Evolutionary conservation across 2,329 filamentous ascomycete species (phyloP).

Genomic region (Aspergillus sp.): DNA sequence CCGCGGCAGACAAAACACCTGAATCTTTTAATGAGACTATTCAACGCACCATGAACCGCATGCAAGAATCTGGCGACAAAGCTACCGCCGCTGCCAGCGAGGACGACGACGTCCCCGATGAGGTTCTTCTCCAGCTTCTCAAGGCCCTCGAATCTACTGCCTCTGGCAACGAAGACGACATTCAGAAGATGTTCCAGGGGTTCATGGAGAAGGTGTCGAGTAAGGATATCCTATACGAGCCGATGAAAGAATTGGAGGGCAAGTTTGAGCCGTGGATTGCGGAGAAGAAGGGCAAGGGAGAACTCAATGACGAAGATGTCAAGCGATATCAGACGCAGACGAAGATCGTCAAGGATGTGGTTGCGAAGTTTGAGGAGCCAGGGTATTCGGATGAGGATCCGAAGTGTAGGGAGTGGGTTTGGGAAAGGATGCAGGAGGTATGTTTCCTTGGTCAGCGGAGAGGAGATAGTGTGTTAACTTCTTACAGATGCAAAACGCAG

Average conservation of each 20-base stretch:
- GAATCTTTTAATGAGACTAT: constrained; percentile 88
- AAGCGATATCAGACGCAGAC: constrained; percentile 77
- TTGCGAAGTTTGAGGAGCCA: constrained; percentile 75
- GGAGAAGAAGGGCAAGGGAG: constrained; percentile 59
- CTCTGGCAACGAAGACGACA: constrained; percentile 66
- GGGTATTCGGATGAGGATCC: constrained; percentile 76
- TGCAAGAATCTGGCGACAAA: constrained; percentile 81
- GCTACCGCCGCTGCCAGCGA: constrained; percentile 67
- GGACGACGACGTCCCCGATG: constrained; percentile 62
- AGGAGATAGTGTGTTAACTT: constrained; percentile 7
- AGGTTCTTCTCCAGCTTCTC: constrained; percentile 85
- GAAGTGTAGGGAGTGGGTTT: constrained; percentile 81
- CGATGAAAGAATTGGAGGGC: constrained; percentile 91
- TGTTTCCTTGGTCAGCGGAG: background rate
- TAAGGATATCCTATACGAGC: constrained; percentile 96
- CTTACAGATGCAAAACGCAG: constrained; percentile 86
- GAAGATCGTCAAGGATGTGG: constrained; percentile 73
- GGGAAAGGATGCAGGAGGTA: constrained; percentile 97
- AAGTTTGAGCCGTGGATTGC: constrained; percentile 89
- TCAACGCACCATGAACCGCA: constrained; percentile 86
- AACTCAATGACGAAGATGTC: constrained; percentile 61
- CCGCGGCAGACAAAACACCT: constrained; percentile 36
- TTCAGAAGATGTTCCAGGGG: constrained; percentile 88
- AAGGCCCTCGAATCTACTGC: constrained; percentile 72
- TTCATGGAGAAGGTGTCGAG: constrained; percentile 99